Conservation (phyloP, 1,139 yeast genomes). For the Taphrina wiesneri region DNA sequence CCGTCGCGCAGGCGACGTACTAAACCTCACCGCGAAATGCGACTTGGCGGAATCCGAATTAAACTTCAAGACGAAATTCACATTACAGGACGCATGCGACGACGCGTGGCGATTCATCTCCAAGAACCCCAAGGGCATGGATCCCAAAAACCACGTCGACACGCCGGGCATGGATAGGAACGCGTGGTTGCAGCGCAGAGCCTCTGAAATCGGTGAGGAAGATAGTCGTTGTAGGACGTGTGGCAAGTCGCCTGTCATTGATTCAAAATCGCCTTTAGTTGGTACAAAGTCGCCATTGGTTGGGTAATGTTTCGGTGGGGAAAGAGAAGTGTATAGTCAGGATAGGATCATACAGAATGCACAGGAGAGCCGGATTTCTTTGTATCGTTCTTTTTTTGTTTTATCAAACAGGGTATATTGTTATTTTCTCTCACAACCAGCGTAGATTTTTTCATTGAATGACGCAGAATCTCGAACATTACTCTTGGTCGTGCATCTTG, state of each 20-base stretch:
- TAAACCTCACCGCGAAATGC: conserved; percentile 71
- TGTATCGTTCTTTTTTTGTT: neutral
- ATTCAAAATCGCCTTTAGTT: neutral
- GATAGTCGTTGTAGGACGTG: conserved; percentile 22
- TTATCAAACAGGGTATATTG: no score
- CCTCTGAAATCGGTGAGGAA: conserved; percentile 22
- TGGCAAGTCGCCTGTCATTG: conserved; percentile 3
- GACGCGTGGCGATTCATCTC: conserved; percentile 81
- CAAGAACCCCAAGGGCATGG: conserved; percentile 54
- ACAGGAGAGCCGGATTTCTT: neutral
- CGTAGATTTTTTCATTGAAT: no score
- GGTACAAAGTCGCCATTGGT: neutral
- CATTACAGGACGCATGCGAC: conserved; percentile 64
- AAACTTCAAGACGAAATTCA: conserved; percentile 61
- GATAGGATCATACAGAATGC: neutral
- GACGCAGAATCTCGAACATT: no score
- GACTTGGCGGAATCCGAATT: conserved; percentile 66
- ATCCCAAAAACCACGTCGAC: conserved; percentile 23
- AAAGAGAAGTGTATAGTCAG: neutral
- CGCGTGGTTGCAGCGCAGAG: conserved; percentile 9
- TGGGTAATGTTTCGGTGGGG: neutral
- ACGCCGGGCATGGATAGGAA: conserved; percentile 27
- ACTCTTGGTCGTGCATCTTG: neutral
- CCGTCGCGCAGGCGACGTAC: conserved; percentile 78
- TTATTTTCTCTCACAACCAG: no score